Conservation (phyloP, 208 protist genomes). For the Wallacemonas sp. region DNA sequence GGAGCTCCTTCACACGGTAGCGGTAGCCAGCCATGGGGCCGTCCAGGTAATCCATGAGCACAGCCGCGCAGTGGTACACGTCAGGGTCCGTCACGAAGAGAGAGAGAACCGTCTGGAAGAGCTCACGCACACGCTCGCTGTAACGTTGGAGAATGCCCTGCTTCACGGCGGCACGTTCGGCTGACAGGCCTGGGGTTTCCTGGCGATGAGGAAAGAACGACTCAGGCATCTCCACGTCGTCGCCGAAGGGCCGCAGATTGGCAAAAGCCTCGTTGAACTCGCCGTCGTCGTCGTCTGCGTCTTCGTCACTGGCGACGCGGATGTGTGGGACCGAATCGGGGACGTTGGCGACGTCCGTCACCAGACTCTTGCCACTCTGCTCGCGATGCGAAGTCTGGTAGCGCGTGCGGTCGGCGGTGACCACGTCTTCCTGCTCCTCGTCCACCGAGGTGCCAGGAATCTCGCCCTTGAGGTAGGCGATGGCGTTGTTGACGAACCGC, state of each 20-base stretch:
- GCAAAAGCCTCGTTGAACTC: conserved; percentile 13
- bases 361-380: neutral
- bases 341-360: neutral
- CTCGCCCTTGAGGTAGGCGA: conserved; percentile 75
- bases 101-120: conserved; percentile 64
- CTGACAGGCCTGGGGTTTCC: neutral
- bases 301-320: neutral
- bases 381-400: neutral
- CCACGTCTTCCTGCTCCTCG: conserved; percentile 1
- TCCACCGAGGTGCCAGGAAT: conserved; percentile 55
- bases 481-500: conserved; percentile 72
- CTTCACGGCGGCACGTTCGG: conserved; percentile 23
- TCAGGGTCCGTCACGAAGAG: conserved; percentile 84
- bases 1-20: conserved; percentile 78
- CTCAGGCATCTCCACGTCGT: conserved; percentile 37
- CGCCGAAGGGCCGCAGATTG: conserved; percentile 24
- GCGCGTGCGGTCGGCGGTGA: neutral
- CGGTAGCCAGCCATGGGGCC: conserved; percentile 62
- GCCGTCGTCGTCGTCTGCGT: conserved; percentile 5
- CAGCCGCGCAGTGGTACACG: conserved; percentile 73
- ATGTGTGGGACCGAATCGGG: neutral
- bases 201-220: conserved; percentile 14
- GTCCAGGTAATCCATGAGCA: conserved; percentile 61
- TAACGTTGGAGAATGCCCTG: conserved; percentile 53
- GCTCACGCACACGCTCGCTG: conserved; percentile 58